Base-by-base conservation (phyloP, 2,329 filamentous ascomycete genomes). In the Phoma herbarum region DNA sequence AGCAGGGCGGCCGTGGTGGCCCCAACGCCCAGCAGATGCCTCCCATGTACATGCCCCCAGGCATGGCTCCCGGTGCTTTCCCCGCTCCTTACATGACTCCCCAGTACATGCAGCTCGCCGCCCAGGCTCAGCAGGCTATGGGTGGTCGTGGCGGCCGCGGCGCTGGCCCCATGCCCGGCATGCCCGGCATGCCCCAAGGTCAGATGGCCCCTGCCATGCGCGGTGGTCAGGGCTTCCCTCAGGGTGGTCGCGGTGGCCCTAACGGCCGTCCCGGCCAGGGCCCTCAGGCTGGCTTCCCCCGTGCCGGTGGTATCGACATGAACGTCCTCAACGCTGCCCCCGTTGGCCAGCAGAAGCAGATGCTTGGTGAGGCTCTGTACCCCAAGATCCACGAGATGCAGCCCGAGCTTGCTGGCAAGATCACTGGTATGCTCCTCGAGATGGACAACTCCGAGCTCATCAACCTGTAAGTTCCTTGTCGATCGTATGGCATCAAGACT, bases 391-490 rank as follows among this genome's bases (percentile, higher is more conserved):
- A 93, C 80, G 88, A 87, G 69, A 89, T 97, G 81, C 95, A 99
- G 84, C 91, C 93, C 60, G 93, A 97, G 73, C 86, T 99, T 74
- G 95, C 95, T 63, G 95, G 95, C 77, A 99, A 99, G 89, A 98
- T 99, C 80, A 99, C 95, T 62, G 95, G 95, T 82, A 99, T 99
- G 95, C 90, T 99, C 73, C 83, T 99, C 73, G 95, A 99, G 87
- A 99, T 99, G 95, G 95, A 98, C 74, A 98, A 98, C 82, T 79
- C 85, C 57, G 95, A 99, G 84, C 85, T 99, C 72, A 86, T 99
- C 76, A 92, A 91, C 82, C 87, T 99, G 92, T 97, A 90, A 91
- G 93, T 48, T 91, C 64, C 47, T 41, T 37, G 37, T 31, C 8
- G 43, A 26, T 31, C 22, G 4, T 26, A 28, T 29, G 25, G n/a